Evolutionary conservation across 1,284 basidiomycete genomes (phyloP), one percentile per base, ranked within the genome.

Genomic region (Crucibulum cyathiforme): DNA sequence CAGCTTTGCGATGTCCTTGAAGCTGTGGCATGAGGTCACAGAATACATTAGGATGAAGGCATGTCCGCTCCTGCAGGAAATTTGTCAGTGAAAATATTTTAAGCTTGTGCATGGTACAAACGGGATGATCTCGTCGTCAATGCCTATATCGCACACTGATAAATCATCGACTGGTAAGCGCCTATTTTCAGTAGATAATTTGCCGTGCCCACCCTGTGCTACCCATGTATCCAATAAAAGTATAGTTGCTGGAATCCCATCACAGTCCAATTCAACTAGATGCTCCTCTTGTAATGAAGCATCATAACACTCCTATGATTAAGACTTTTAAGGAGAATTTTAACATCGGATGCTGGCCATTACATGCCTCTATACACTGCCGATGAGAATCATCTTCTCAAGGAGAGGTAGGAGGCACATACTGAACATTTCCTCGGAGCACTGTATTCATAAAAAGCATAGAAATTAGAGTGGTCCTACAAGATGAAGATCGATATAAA

Each of bases 41-140:
- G 68, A 71, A 55, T 73, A 74, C 56, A 74, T 60, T 37, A 73
- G 62, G 51, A 73, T 65, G 58, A 69, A 69, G n/a, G 64, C 71
- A 53, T 74, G 66, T 37, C 65, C 63, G 24, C 55, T 59, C 15
- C 72, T 74, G 50, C 34, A 35, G 41, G 34, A n/a, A 36, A 46
- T 17, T 17, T 38, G 15, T 17, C 9, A 5, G 47, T 46, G 38
- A 36, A 47, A 57, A 17, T 41, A 46, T n/a, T 15, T 31, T 8
- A 8, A 7, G 17, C 3, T 13, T 36, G 36, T 31, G n/a, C 24
- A 50, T 24, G 50, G 15, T 36, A 57, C 65, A 61, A 17, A 72
- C 71, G 66, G 65, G 36, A 72, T 63, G 31, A 66, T 57, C 24
- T 24, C 24, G 34, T 67, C 60, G 9, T 69, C 63, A 8, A 59